Percentiles rank a stretch among this genome's conserved stretches.
Conservation (phyloP, 495 filamentous ascomycete genomes). For the Recurvomyces mirabilis region DNA sequence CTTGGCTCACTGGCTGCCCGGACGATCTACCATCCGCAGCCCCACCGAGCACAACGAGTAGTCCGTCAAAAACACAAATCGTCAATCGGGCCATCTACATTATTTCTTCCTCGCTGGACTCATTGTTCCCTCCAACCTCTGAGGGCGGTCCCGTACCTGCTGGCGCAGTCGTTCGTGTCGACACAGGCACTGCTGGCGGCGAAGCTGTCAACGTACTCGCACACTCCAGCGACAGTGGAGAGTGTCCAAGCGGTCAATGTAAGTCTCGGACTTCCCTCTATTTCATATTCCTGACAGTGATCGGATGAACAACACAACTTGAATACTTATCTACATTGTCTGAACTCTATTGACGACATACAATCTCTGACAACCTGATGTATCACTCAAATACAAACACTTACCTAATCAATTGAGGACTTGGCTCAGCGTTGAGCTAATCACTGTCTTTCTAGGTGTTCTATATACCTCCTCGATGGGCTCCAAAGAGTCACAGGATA, state of each 20-base stretch:
- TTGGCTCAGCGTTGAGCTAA: conserved; percentile 12
- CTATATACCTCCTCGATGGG: conserved; percentile 50
- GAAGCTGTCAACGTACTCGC: conserved; percentile 61
- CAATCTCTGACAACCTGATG: conserved; percentile 86
- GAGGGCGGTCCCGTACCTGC: conserved; percentile 67
- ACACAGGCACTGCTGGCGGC: conserved; percentile 32
- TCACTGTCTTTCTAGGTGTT: conserved; percentile 50
- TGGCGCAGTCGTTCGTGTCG: conserved; percentile 63
- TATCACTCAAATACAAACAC: conserved; percentile 27
- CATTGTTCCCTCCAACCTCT: conserved; percentile 55
- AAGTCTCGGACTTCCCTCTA: conserved; percentile 39
- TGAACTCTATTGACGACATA: conserved; percentile 58
- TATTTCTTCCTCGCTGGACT: conserved; percentile 52
- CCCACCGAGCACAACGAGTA: conserved; percentile 24
- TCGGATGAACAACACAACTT: conserved; percentile 62
- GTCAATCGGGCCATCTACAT: conserved; percentile 42
- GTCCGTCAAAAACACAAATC: conserved; percentile 15
- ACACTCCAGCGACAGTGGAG: conserved; percentile 78
- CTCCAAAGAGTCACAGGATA: conserved; percentile 37
- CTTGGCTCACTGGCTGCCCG: conserved; percentile 41
- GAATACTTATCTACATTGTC: conserved; percentile 99
- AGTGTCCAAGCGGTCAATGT: conserved; percentile 82
- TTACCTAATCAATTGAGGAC: conserved; percentile 12
- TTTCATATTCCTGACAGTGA: conserved; percentile 32
- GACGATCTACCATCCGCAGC: background rate